These are phyloP conservation scores for Tagetes erecta DNA, from an alignment of 129 eudicot species.

Conservation along the genomic window DNA sequence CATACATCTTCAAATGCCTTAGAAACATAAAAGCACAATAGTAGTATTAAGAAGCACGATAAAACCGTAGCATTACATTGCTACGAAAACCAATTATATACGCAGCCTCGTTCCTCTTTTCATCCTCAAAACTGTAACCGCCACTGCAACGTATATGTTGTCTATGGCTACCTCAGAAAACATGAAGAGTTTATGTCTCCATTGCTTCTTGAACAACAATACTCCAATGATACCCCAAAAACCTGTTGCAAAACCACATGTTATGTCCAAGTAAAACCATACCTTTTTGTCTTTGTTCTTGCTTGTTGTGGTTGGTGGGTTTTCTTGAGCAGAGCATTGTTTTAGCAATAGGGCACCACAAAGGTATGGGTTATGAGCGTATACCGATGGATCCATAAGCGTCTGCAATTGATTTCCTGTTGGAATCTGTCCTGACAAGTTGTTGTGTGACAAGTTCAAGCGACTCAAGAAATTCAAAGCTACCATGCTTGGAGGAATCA, in stretches of 20 bases:
- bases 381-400: conserved; percentile 28
- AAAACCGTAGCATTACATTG: too few relatives aligned
- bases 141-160: conserved; percentile 8
- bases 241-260: conserved; percentile 33
- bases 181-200: conserved; percentile 26
- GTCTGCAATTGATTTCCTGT: conserved; percentile 33
- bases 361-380: conserved; percentile 21
- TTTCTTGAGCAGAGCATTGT: conserved; percentile 19
- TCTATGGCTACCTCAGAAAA: not conserved
- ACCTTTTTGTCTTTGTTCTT: not conserved
- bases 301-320: not conserved
- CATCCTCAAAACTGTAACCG: conserved; percentile 17
- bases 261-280: conserved; percentile 25
- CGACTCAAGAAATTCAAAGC: conserved; percentile 15
- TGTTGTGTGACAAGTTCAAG: conserved; percentile 33
- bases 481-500: conserved; percentile 28
- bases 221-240: conserved; percentile 31
- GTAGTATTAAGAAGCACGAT: not conserved
- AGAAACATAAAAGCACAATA: not conserved
- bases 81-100: not conserved
- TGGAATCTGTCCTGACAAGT: conserved; percentile 36
- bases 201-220: conserved; percentile 25
- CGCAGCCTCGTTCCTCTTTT: conserved; percentile 12
- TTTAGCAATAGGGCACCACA: conserved; percentile 38
- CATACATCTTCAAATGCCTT: not conserved